A percentile compares a stretch with the other conserved stretches of the same genome.
phyloP scores from a whole-genome alignment of 2,329 filamentous ascomycete species.

The Ilyonectria mors-panacis region DNA sequence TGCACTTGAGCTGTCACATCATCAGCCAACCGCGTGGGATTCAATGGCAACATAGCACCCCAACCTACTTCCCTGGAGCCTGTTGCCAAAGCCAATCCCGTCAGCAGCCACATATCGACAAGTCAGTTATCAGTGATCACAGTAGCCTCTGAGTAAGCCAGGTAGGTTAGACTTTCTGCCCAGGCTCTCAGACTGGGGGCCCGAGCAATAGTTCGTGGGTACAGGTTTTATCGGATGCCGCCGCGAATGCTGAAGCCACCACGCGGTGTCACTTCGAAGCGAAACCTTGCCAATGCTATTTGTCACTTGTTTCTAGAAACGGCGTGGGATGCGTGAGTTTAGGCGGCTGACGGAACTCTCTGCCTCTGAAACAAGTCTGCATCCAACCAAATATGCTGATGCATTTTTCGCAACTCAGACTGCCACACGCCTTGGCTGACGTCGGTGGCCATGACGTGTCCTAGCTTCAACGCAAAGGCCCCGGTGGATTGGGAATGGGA shows the following conservation, averaged over 20 bases:
- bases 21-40: neutral
- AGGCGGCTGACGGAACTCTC: neutral
- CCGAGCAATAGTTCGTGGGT: conserved; percentile 31
- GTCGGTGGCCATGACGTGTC: neutral
- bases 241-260: conserved; percentile 36
- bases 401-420: too few relatives aligned
- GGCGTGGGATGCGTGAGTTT: neutral
- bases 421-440: neutral
- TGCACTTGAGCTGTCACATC: neutral
- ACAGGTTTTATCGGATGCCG: conserved; percentile 38
- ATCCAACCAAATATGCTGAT: neutral
- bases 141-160: neutral
- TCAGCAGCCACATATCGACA: neutral
- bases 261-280: conserved; percentile 16
- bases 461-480: neutral
- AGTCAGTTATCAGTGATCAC: too few relatives aligned
- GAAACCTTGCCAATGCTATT: neutral
- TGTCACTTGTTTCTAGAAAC: conserved; percentile 3
- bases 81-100: neutral
- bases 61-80: neutral
- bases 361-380: neutral
- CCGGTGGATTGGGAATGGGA: neutral
- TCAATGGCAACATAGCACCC: neutral
- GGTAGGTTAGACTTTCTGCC: conserved; percentile 8
- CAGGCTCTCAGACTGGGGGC: conserved; percentile 34